Base-by-base conservation (phyloP, 2,329 filamentous ascomycete genomes). In the Bipolaris zeicola region DNA sequence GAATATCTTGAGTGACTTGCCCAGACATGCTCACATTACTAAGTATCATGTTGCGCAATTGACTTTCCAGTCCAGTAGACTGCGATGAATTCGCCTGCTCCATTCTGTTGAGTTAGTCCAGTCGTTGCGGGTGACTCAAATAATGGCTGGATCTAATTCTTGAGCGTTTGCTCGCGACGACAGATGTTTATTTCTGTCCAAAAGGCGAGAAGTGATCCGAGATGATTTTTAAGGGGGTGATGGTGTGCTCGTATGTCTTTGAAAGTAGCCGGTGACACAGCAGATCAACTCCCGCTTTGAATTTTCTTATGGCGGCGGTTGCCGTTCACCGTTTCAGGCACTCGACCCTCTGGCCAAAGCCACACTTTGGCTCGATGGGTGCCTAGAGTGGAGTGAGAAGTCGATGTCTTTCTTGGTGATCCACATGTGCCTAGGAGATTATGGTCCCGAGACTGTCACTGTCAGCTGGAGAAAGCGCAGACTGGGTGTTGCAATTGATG, bases 31-130 rank as follows among this genome's bases (percentile, higher is more conserved):
- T 73, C 46, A 78, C 75, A 67, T 85, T 85, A 60, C 78, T 81
- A 47, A 89, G 77, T 28, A 87, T 87, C 72, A 90, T 81, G 57
- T 77, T 80, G 43, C 85, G 82, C 37, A 89, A 75, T 50, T 82
- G 84, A 47, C 83, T 79, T 67, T 89, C 87, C 46, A 76, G 60
- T 22, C 58, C 66, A 26, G 36, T 57, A 18, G 53, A 50, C 20
- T 58, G 45, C 45, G 57, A 28, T 28, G 59, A 42, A 46, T 50
- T 33, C 28, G 52, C 31, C 42, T 58, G 60, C 22, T 61, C 63
- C 69, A 70, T 73, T 50, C 42, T 53, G 55, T 44, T n/a, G 44
- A 28, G 31, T 60, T 41, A 47, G 53, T 34, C 43, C 16, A 31
- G 42, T 33, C 20, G 39, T 26, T 24, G 22, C 7, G n/a, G 5